Base-by-base conservation (phyloP, 2,329 filamentous ascomycete genomes). In the Orbilia brochopaga region DNA sequence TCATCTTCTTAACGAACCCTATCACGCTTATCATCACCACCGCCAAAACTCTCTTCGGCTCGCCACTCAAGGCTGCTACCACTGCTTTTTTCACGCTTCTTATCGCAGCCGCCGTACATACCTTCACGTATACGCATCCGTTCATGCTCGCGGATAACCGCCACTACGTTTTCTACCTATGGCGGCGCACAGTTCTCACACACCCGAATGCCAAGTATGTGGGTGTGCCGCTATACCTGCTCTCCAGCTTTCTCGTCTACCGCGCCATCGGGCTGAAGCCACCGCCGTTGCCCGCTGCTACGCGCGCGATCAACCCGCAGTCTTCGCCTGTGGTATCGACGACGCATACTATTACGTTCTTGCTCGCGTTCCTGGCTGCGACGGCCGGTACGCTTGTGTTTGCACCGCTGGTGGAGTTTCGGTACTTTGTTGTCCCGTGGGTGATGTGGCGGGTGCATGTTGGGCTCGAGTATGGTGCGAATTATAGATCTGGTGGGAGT, bases 81-180 rank as follows among this genome's bases (percentile, higher is more conserved):
- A 69, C 78, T 0, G 15, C 81, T 2, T 63, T 76, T 19, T 79
- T 81, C 56, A 74, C 82, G 7, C 74, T 79, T 4, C 37, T 81
- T 7, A 84, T 84, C 74, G 76, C 83, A 17, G 76, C 78, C 5
- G 80, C 83, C 1, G 87, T 97, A 23, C 85, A 86, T 73, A 89
- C 85, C 83, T 97, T 97, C 83, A 99, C 94, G 35, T 89, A 96
- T 74, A 86, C 97, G 48, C 94, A 99, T 78, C 93, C 94, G 0
- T 99, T 97, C 78, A 96, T 92, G 0, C 85, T 97, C 0, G 94
- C 94, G 35, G 94, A 99, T 79, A 99, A 99, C 79, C 85, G 94
- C 1, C 94, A 99, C 79, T 99, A 96, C 81, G 89, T 96, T 79
- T 99, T 99, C 80, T 99, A 99, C 81, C 83, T 96, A 70, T 99